Evolutionary conservation across 345 rosid genomes (phyloP).

Genomic region (Corymbia maculata): DNA sequence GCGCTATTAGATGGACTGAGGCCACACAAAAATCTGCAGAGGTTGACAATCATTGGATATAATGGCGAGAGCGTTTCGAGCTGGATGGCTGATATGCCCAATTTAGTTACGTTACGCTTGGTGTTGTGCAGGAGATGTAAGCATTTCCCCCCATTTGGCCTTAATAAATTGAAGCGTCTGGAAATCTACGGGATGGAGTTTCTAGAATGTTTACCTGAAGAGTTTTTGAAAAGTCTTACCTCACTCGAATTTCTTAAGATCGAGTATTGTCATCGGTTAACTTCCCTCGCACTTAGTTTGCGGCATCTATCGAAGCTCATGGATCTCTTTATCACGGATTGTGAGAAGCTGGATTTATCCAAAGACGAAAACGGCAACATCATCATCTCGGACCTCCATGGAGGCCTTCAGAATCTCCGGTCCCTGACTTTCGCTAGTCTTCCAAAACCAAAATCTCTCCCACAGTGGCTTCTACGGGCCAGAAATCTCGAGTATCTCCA

Average conservation of each 20-base stretch:
- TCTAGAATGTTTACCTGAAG: too few species aligned
- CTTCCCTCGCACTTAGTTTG: neutral
- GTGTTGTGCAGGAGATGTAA: conserved; percentile 3
- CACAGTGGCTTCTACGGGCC: neutral
- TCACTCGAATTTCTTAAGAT: too few species aligned
- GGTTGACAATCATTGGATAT: neutral
- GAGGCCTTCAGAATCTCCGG: neutral
- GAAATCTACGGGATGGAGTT: rapidly evolving
- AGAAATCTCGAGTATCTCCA: too few species aligned
- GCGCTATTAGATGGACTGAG: neutral
- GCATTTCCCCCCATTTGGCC: conserved; percentile 2
- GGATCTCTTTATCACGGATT: neutral
- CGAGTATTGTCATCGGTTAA: neutral
- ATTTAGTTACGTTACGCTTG: neutral
- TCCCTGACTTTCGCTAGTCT: rapidly evolving
- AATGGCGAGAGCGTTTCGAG: conserved; percentile 5
- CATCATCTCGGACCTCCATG: too few species aligned
- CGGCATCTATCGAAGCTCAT: too few species aligned
- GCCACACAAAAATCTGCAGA: conserved; percentile 5
- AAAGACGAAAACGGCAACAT: too few species aligned
- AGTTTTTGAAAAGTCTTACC: neutral
- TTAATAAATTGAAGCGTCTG: too few species aligned
- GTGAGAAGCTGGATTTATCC: neutral
- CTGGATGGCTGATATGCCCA: conserved; percentile 9
- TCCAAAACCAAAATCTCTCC: neutral